Percentiles rank a stretch among this genome's conserved stretches.
Evolutionary conservation across 2,329 filamentous ascomycete genomes (phyloP).

Genomic region (Mycosphaerella arachidis): DNA sequence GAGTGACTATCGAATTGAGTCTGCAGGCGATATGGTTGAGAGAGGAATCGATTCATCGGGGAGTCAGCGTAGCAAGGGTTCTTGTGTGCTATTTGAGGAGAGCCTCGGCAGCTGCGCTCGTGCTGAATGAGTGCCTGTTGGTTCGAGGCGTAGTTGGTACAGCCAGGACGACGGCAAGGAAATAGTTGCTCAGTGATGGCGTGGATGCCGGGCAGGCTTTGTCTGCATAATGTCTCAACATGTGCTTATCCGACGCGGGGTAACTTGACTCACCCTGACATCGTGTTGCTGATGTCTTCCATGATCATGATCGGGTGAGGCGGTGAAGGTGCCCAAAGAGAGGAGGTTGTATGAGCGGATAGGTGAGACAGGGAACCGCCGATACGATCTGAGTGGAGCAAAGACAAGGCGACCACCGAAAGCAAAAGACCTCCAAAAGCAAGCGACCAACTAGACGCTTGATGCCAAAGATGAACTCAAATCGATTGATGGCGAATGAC

Average conservation of each 20-base stretch:
- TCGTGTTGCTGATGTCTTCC: background rate
- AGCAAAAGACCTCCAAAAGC: conserved; percentile 9
- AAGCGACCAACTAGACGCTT: conserved; percentile 9
- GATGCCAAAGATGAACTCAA: conserved; percentile 14
- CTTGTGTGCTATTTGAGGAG: background rate
- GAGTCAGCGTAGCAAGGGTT: background rate
- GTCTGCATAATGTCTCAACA: background rate
- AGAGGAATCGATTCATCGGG: background rate
- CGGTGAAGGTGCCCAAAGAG: background rate
- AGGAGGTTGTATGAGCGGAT: background rate
- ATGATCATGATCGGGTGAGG: background rate
- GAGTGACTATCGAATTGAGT: conserved; percentile 1
- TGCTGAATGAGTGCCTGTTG: background rate
- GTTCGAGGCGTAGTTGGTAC: background rate
- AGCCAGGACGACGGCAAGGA: background rate
- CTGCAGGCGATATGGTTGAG: conserved; percentile 5
- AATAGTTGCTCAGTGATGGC: background rate
- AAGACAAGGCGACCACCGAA: background rate
- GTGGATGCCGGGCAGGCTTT: background rate
- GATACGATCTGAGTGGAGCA: conserved; percentile 1
- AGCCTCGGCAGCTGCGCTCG: background rate
- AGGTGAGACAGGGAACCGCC: background rate
- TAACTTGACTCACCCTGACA: background rate
- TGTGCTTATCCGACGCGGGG: too few relatives aligned
- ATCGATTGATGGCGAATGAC: conserved; percentile 12